Percentiles rank a stretch among this genome's conserved stretches.
Evolutionary conservation across 1,284 basidiomycete genomes (phyloP).

Genomic region (Sanghuangporus sanghuang): DNA sequence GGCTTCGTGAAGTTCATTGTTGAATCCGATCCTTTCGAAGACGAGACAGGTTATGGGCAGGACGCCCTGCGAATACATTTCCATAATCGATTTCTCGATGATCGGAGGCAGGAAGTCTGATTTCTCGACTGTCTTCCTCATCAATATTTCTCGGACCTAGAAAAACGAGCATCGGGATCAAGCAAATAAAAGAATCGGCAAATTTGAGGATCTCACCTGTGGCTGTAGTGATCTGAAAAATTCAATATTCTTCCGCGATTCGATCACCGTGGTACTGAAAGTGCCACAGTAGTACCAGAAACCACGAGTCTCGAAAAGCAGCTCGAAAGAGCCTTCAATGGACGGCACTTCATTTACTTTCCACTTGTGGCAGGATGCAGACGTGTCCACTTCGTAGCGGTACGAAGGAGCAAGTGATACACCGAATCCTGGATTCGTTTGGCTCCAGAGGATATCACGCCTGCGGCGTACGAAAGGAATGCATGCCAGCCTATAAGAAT

Average conservation of each 20-base stretch:
- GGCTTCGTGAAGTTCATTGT: not conserved
- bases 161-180: not conserved
- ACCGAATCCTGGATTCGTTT: not conserved
- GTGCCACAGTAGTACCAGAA: constrained; percentile 10
- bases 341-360: too few relatives aligned
- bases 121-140: not conserved
- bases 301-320: not conserved
- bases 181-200: not conserved
- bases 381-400: not conserved
- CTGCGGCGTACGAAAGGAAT: not conserved
- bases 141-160: not conserved
- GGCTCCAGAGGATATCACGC: not conserved
- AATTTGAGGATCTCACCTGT: not conserved
- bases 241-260: not conserved
- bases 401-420: not conserved
- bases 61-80: not conserved
- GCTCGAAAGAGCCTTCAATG: not conserved
- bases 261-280: not conserved
- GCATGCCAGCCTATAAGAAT: too few relatives aligned
- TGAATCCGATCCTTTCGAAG: constrained; percentile 3
- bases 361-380: not conserved
- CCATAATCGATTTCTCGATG: not conserved
- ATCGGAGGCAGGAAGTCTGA: constrained; percentile 1
- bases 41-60: not conserved
- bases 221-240: not conserved